A percentile compares a stretch with the other conserved stretches of the same genome.
These are phyloP conservation scores for Beauveria asiatica DNA, from an alignment of 2,329 filamentous ascomycete genomes.

Conservation along the genomic window DNA sequence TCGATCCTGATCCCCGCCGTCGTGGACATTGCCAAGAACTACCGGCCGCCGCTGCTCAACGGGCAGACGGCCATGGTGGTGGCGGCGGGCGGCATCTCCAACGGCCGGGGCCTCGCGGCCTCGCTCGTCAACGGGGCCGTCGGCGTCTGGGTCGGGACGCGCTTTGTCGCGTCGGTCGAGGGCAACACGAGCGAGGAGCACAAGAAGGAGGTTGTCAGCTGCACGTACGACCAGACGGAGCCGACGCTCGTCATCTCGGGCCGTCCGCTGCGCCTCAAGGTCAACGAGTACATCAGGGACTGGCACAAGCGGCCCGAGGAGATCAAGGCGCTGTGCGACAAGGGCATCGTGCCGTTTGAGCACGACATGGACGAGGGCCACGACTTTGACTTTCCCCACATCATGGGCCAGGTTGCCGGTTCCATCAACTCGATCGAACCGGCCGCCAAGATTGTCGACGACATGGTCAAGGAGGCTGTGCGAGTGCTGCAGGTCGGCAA, in stretches of 20 bases:
- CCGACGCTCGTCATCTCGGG: constrained; percentile 77
- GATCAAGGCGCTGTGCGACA: constrained; percentile 65
- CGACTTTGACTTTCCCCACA: constrained; percentile 75
- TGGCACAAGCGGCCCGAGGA: constrained; percentile 74
- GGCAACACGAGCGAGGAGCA: constrained; percentile 74
- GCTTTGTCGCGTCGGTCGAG: constrained; percentile 79
- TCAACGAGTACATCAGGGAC: constrained; percentile 72
- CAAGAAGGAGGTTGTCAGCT: constrained; percentile 76
- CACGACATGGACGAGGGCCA: constrained; percentile 75
- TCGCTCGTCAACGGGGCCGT: constrained; percentile 80
- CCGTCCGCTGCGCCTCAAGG: constrained; percentile 68
- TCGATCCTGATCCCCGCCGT: constrained; percentile 82
- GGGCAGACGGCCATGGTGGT: constrained; percentile 63
- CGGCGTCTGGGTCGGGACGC: constrained; percentile 90
- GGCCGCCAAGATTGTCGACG: constrained; percentile 73
- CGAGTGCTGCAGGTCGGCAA: constrained; percentile 55
- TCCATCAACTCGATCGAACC: constrained; percentile 70
- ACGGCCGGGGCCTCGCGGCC: constrained; percentile 72
- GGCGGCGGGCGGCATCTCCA: constrained; percentile 79
- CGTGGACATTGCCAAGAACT: constrained; percentile 70
- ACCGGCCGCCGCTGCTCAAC: constrained; percentile 55
- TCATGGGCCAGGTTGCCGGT: constrained; percentile 92
- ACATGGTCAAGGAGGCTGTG: constrained; percentile 76
- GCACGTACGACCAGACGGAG: constrained; percentile 69
- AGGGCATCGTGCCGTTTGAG: constrained; percentile 72